Evolutionary conservation across 139 green algal species (phyloP).

Genomic region (Tetraselmis striata): DNA sequence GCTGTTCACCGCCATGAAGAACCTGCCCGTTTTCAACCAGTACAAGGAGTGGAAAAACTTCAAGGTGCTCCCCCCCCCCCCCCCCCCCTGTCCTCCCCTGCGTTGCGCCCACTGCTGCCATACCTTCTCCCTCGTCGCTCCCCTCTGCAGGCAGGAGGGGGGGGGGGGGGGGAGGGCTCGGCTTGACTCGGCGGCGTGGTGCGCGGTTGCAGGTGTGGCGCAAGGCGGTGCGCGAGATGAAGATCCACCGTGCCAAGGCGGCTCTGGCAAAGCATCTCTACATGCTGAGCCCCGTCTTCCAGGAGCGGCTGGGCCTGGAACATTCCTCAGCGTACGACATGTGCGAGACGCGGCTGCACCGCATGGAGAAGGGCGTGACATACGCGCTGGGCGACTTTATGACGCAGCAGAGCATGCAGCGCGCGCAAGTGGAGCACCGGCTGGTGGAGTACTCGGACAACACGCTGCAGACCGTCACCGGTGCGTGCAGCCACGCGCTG

Average conservation of each 20-base stretch:
- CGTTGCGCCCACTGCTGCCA: too few species aligned
- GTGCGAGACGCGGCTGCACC: background rate
- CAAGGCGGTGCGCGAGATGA: conserved; percentile 48
- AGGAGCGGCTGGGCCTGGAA: conserved; percentile 42
- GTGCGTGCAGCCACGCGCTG: conserved; percentile 52
- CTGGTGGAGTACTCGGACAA: conserved; percentile 40
- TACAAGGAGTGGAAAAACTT: conserved; percentile 76
- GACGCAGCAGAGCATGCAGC: conserved; percentile 32
- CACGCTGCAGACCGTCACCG: conserved; percentile 37
- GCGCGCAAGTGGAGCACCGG: conserved; percentile 7
- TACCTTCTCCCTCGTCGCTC: too few species aligned
- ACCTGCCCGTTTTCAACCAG: conserved; percentile 52
- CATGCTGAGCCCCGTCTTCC: conserved; percentile 60
- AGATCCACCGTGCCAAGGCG: conserved; percentile 41
- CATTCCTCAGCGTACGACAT: background rate
- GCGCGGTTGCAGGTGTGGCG: conserved; percentile 45
- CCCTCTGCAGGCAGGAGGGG: too few species aligned
- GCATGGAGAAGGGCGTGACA: background rate
- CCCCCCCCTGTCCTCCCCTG: too few species aligned
- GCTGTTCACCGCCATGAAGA: conserved; percentile 56
- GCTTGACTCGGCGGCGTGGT: too few species aligned
- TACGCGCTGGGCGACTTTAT: conserved; percentile 56
- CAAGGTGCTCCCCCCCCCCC: conserved; percentile 2
- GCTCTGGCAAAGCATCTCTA: conserved; percentile 64
- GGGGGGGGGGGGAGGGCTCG: too few species aligned